Conservation (phyloP, 2,329 filamentous ascomycete genomes). For the Nigrograna mackinnonii region DNA sequence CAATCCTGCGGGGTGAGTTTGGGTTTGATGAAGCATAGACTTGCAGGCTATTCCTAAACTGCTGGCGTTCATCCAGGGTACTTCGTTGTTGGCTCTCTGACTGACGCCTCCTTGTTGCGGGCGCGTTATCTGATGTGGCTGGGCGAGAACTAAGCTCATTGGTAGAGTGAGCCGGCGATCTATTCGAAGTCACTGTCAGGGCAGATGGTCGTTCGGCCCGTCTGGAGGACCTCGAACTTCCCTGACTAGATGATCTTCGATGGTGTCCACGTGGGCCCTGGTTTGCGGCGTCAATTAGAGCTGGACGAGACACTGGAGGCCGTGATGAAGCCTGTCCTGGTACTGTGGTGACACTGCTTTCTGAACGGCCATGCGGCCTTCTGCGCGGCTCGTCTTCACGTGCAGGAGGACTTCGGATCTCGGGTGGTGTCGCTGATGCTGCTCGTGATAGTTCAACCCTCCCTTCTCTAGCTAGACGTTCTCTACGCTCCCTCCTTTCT, state of each 20-base stretch:
- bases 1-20: constrained; percentile 28
- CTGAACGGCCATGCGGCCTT: constrained; percentile 36
- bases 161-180: constrained; percentile 64
- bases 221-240: constrained; percentile 45
- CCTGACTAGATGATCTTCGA: constrained; percentile 51
- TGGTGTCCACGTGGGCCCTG: constrained; percentile 30
- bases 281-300: constrained; percentile 47
- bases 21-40: constrained; percentile 27
- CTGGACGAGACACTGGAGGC: constrained; percentile 52
- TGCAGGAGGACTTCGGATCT: constrained; percentile 26
- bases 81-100: constrained; percentile 50
- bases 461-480: constrained; percentile 44
- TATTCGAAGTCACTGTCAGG: constrained; percentile 23
- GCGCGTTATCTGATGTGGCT: constrained; percentile 21
- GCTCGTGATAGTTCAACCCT: constrained; percentile 20
- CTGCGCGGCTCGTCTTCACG: constrained; percentile 36
- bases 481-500: constrained; percentile 36
- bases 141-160: constrained; percentile 60
- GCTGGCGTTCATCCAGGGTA: constrained; percentile 42
- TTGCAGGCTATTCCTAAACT: constrained; percentile 33
- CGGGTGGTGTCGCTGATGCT: constrained; percentile 16
- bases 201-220: constrained; percentile 33
- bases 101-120: constrained; percentile 35
- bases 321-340: constrained; percentile 31
- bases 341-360: constrained; percentile 37